Base-by-base conservation (phyloP, 139 green algal genomes). In the Picochlorum sp. region DNA sequence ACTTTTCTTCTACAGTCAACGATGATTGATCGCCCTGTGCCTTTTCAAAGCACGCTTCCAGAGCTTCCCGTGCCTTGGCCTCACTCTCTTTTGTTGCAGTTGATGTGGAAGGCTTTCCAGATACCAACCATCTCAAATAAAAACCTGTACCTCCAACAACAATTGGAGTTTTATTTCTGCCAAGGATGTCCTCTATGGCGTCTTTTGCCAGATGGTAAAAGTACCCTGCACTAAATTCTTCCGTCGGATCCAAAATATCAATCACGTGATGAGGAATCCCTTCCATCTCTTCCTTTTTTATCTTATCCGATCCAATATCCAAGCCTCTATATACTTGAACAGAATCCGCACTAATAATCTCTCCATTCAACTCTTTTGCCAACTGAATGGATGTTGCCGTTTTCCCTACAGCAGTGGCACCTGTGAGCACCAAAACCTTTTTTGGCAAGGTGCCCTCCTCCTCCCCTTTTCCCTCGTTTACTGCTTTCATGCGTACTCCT, bases 291-390 rank as follows among this genome's bases (percentile, higher is more conserved):
- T 60, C 45, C n/a, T 34, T 11, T 9, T 57, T 2, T 57, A 88
- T 78, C 79, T 98, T 98, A 61, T 93, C 90, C 2, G 86, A 93
- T 4, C 92, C 92, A 20, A 98, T 75, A 67, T 98, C 87, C 44
- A 98, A 72, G 0, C 79, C 78, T 10, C 57, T 62, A 72, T 97
- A 98, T 5, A 98, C 89, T 76, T 96, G 88, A 44, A 97, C 92
- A 1, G 86, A 95, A 72, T 98, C 92, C 5, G 92, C 92, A 58
- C 82, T 93, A 62, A 98, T 89, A 37, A 98, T 86, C 52, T 98
- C 92, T 7, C 87, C 91, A n/a, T 73, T 64, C 3, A 98, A 66
- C 1, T 20, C 41, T 73, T 86, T 23, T 2, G 92, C 92, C 28
- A 98, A 72, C 24, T 55, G 51, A 37, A 98, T 77, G 3, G 80